Base-by-base conservation (phyloP, 495 filamentous ascomycete genomes). In the Pyronema omphalodes region DNA sequence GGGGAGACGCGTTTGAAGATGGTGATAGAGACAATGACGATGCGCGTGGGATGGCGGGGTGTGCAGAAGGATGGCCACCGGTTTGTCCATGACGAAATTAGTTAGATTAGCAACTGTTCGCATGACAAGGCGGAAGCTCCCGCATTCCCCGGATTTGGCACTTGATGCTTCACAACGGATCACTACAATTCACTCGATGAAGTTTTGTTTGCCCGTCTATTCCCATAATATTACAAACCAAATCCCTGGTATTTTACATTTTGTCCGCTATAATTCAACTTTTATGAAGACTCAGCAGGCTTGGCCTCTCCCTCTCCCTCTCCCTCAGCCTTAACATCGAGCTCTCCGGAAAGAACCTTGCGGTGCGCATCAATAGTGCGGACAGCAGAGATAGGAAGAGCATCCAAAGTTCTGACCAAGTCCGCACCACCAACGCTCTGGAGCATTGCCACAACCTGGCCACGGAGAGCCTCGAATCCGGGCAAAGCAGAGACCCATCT, bases 401-500 rank as follows among this genome's bases (percentile, higher is more conserved):
- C 54, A 19, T 44, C 62, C 45, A 66, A 57, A 29, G 14, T 56
- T 50, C 57, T 53, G 12, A 60, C 57, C 39, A 66, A 41, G 14
- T 63, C 60, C 29, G 53, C 58, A 55, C 65, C 60, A 57, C 61
- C 63, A 49, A 60, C 51, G 18, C 57, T 62, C 59, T 60, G 55
- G 52, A 67, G 44, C 19, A 61, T 58, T 48, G 58, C 62, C 54
- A 61, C 80, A 57, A 99, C 71, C 72, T 93, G 82, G 33, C 78
- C 83, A 54, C 88, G 76, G 58, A 96, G 71, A 15, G 81, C 80
- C 33, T 89, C 86, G 55, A 94, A 64, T 9, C 88, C 88, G 50
- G 82, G 82, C 60, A 96, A 84, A n/a, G 78, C 75, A 41, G 83
- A 85, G 50, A 96, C 77, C 84, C 85, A 91, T 65, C 79, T 82